Conservation (phyloP, 345 rosid genomes). For the Hibiscus tridactylites region DNA sequence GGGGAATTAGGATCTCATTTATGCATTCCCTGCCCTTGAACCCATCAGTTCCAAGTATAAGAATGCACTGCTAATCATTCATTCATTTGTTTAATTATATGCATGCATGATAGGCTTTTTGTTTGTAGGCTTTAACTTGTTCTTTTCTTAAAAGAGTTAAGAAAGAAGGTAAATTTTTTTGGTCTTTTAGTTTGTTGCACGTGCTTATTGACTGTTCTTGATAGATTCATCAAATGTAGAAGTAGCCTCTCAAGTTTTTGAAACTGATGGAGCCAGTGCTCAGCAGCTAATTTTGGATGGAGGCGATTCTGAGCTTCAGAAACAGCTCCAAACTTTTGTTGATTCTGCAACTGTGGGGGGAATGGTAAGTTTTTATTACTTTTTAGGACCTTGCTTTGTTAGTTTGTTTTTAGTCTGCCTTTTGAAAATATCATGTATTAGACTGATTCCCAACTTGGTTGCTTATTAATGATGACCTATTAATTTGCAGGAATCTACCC, state of each 20-base stretch:
- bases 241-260: conserved; percentile 1
- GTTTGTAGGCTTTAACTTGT: not conserved
- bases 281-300: conserved; percentile 7
- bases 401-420: not conserved
- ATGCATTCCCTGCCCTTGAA: not conserved
- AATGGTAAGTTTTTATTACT: conserved; percentile 2
- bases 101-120: not conserved
- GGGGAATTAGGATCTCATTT: not conserved
- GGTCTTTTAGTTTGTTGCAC: not conserved
- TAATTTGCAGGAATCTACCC: conserved; percentile 36
- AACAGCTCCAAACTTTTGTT: conserved; percentile 3
- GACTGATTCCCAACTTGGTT: not conserved
- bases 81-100: not conserved
- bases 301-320: conserved; percentile 2
- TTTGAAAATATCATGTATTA: not conserved
- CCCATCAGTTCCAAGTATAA: not conserved
- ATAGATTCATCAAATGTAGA: not conserved
- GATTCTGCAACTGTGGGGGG: not conserved
- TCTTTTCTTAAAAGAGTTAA: not conserved
- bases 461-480: not conserved
- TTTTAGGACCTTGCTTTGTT: not conserved
- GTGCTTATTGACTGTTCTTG: conserved; percentile 1
- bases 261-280: not conserved
- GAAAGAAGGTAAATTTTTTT: not conserved
- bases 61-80: not conserved